Percentiles rank a stretch among this genome's conserved stretches.
Evolutionary conservation across 1,139 yeast species (phyloP).

Genomic region (Saccharomyces hybrid): DNA sequence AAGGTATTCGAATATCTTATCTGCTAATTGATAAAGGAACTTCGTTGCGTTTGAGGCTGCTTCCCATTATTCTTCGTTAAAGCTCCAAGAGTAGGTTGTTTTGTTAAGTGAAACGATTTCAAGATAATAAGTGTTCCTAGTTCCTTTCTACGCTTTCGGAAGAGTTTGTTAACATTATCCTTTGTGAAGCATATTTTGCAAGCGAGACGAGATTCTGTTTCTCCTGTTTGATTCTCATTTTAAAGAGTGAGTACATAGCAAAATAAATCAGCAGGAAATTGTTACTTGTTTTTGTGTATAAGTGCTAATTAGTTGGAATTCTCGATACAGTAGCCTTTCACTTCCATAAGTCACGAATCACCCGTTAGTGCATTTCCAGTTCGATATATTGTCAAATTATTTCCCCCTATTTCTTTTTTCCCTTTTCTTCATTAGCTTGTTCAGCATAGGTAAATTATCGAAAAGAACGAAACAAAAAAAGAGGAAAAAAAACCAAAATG

Average conservation of each 20-base stretch:
- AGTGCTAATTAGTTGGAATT: not conserved
- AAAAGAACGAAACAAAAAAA: not conserved
- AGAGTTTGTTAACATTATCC: not conserved
- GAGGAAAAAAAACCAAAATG: slow-evolving; percentile 7
- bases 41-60: not conserved
- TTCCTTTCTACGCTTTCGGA: not conserved
- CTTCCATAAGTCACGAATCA: not conserved
- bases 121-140: not conserved
- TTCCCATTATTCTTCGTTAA: not conserved
- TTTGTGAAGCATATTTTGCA: not conserved
- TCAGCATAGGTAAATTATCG: not conserved
- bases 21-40: not conserved
- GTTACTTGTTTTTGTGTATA: not conserved
- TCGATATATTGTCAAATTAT: not conserved
- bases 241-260: not conserved
- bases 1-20: not conserved
- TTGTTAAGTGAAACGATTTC: not conserved
- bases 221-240: not conserved
- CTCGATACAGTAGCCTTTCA: not conserved
- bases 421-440: not conserved
- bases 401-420: not conserved
- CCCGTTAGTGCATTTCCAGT: slow-evolving; percentile 1
- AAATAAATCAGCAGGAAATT: not conserved
- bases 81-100: not conserved
- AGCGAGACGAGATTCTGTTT: not conserved